These are phyloP conservation scores for Obba rivulosa DNA, from an alignment of 768 basidiomycete genomes.

Conservation along the genomic window DNA sequence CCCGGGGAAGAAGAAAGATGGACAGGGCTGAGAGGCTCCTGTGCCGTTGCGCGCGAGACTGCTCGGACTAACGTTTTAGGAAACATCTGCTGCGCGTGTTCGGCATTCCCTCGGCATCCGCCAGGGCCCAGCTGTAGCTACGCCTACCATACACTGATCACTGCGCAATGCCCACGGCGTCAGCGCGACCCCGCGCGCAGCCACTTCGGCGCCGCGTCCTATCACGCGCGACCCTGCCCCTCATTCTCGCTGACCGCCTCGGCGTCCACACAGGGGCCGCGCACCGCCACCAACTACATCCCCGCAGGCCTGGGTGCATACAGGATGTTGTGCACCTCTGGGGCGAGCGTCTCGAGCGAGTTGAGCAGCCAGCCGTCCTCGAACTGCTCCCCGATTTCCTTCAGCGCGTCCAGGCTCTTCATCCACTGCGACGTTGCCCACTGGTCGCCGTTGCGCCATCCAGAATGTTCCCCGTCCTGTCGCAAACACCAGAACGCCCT, in stretches of 20 bases:
- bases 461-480: constrained; percentile 37
- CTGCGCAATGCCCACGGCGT: too few relatives aligned
- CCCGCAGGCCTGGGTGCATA: too few relatives aligned
- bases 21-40: constrained; percentile 1
- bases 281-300: too few relatives aligned
- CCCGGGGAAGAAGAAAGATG: constrained; percentile 6
- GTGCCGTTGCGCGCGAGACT: too few relatives aligned
- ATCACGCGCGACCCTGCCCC: too few relatives aligned
- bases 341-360: constrained; percentile 43
- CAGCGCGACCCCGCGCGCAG: too few relatives aligned
- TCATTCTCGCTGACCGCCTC: constrained; percentile 37
- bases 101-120: not conserved
- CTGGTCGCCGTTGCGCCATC: constrained; percentile 65
- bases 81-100: too few relatives aligned
- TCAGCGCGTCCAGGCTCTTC: constrained; percentile 42
- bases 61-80: too few relatives aligned
- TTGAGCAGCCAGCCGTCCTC: constrained; percentile 46
- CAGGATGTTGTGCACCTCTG: too few relatives aligned
- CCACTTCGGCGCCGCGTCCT: too few relatives aligned
- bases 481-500: constrained; percentile 49
- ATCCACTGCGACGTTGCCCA: constrained; percentile 72
- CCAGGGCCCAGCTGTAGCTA: not conserved
- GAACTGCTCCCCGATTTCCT: constrained; percentile 45
- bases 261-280: too few relatives aligned
- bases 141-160: too few relatives aligned